A percentile compares a stretch with the other conserved stretches of the same genome.
phyloP scores from a whole-genome alignment of 257 asterid species.

The Penstemon newberryi region DNA sequence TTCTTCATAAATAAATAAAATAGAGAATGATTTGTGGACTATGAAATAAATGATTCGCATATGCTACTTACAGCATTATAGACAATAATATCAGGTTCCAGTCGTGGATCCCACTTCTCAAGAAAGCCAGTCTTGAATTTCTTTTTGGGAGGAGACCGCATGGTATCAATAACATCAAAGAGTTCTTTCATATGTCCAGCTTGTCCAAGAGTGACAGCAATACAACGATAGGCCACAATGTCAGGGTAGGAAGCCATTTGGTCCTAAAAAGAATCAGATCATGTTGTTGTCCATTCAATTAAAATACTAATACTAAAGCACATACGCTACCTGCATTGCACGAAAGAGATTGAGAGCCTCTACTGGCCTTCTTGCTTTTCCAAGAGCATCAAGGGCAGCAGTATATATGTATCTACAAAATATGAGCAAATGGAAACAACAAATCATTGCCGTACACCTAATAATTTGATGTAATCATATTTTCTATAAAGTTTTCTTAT shows the following conservation, averaged over 20 bases:
- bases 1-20: slow-evolving; percentile 9
- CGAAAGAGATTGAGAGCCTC: slow-evolving; percentile 87
- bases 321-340: slow-evolving; percentile 69
- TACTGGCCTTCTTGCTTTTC: slow-evolving; percentile 88
- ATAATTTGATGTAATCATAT: not conserved
- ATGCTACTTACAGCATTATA: slow-evolving; percentile 77
- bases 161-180: slow-evolving; percentile 82
- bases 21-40: not conserved
- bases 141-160: slow-evolving; percentile 86
- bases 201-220: slow-evolving; percentile 98
- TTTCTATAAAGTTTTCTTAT: not conserved
- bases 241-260: slow-evolving; percentile 85
- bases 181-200: slow-evolving; percentile 95
- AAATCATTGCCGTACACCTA: not conserved
- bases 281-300: slow-evolving; percentile 1
- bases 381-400: slow-evolving; percentile 85
- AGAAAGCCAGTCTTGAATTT: slow-evolving; percentile 65
- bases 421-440: slow-evolving; percentile 12
- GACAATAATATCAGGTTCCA: slow-evolving; percentile 81
- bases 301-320: slow-evolving; percentile 17
- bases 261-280: slow-evolving; percentile 48
- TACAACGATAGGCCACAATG: slow-evolving; percentile 76
- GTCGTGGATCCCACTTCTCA: slow-evolving; percentile 88
- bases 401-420: slow-evolving; percentile 65
- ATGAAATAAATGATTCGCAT: slow-evolving; percentile 13